phyloP scores from a whole-genome alignment of 2,329 filamentous ascomycete genomes.

The Tolypocladium tropicale region DNA sequence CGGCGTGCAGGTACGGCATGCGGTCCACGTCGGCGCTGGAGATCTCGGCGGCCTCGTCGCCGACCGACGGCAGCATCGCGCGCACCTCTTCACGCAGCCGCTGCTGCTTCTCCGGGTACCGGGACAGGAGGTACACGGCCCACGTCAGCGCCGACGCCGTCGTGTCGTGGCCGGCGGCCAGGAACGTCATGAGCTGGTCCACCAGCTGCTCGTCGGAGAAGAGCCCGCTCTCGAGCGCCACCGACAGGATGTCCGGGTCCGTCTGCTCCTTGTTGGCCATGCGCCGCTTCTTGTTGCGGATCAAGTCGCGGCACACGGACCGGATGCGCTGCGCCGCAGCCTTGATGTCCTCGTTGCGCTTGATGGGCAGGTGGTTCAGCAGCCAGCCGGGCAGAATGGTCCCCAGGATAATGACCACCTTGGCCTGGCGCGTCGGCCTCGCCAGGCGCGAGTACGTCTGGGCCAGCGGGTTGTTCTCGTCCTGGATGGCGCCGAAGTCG shows the following conservation, averaged over 20 bases:
- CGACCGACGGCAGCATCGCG: conserved; percentile 41
- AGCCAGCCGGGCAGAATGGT: conserved; percentile 56
- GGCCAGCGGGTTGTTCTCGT: conserved; percentile 50
- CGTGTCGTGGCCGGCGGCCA: conserved; percentile 74
- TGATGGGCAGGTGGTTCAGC: conserved; percentile 53
- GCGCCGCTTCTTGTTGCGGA: conserved; percentile 56
- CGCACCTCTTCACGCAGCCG: conserved; percentile 60
- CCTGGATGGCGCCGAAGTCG: conserved; percentile 56
- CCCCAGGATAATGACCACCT: conserved; percentile 45
- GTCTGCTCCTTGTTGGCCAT: conserved; percentile 34
- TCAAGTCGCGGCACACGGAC: conserved; percentile 54
- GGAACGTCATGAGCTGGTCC: conserved; percentile 85
- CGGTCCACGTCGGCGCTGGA: conserved; percentile 50
- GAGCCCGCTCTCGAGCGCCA: conserved; percentile 64
- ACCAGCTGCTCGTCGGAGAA: conserved; percentile 74
- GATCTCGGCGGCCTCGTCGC: conserved; percentile 22
- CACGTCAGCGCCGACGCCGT: conserved; percentile 69
- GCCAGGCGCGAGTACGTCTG: conserved; percentile 47
- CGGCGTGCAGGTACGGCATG: conserved; percentile 70
- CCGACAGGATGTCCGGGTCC: conserved; percentile 67
- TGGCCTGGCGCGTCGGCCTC: conserved; percentile 37
- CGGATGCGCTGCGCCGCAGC: conserved; percentile 50
- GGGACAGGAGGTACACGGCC: conserved; percentile 60
- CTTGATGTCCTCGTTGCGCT: conserved; percentile 56
- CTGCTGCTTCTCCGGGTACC: conserved; percentile 53